A percentile compares a stretch with the other conserved stretches of the same genome.
phyloP scores from a whole-genome alignment of 2,329 filamentous ascomycete species.

The Aspergillus fumigatus region DNA sequence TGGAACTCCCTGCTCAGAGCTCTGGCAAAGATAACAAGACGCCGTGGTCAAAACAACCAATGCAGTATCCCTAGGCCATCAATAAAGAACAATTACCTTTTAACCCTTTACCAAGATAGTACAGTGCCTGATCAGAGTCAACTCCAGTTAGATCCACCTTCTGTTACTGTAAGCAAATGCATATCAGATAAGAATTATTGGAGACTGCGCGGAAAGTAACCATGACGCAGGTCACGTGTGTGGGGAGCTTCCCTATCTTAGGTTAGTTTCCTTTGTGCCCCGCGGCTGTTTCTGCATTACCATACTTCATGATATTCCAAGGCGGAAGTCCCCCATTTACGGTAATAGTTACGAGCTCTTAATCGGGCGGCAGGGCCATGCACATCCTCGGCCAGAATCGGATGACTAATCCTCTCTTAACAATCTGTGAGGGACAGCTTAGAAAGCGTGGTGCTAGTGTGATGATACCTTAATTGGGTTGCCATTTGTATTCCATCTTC shows the following conservation, averaged over 20 bases:
- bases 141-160: background rate
- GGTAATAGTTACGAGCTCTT: background rate
- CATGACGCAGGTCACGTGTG: constrained; percentile 24
- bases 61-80: background rate
- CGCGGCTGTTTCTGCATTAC: constrained; percentile 12
- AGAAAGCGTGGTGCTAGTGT: background rate
- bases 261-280: constrained; percentile 7
- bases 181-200: constrained; percentile 10
- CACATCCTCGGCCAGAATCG: background rate
- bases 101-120: background rate
- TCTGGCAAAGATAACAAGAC: background rate
- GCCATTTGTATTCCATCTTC: background rate
- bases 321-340: constrained; percentile 6
- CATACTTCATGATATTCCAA: background rate
- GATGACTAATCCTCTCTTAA: constrained; percentile 1
- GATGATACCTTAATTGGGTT: background rate
- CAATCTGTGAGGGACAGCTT: background rate
- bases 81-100: background rate
- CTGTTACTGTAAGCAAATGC: background rate
- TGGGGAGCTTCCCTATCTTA: constrained; percentile 15
- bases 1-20: background rate
- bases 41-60: background rate
- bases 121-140: background rate
- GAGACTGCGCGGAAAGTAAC: constrained; percentile 6
- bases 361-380: background rate